Evolutionary conservation across 306 rosid genomes (phyloP), one percentile per base, ranked within the genome.

Genomic region (Fagus crenata): DNA sequence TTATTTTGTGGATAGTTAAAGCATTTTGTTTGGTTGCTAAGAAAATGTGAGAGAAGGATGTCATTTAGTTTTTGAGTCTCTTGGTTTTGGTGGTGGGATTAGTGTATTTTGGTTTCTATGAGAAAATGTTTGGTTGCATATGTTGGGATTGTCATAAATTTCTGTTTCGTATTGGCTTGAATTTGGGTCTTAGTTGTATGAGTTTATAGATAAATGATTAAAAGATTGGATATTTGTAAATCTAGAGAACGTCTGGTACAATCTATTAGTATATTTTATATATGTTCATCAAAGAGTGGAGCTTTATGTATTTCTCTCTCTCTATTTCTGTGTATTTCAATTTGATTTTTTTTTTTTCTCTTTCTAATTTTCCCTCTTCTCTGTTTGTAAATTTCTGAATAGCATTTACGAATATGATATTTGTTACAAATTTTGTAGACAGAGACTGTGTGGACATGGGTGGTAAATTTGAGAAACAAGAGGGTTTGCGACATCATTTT

Each of bases 81-180:
- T 22, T 22, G 28, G 28, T 22, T 22, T 22, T 22, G 28, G 28
- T 22, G 28, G 28, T 22, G 28, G 28, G 28, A 41, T 6, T 41
- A 7, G 49, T 42, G 49, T 1, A 42, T 42, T 76, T 54, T 37
- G 22, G 64, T 75, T 43, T 78, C 54, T 14, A 12, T 58, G 77
- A 39, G 58, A 82, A 51, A 75, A 73, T 28, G 49, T 60, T 77
- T 63, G 77, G 78, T 77, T 85, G 80, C 76, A 4, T 69, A 69
- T 78, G 72, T 83, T 87, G 63, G 54, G 78, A 81, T 68, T 69
- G 67, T 32, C 75, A 84, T 89, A 33, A 74, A 77, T 82, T 85
- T 78, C 75, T 8, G 86, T 85, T 82, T 73, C 36, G 41, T 36
- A 17, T 37, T 22, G 76, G 33, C 28, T 53, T 86, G 86, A 55